Evolutionary conservation across 306 rosid genomes (phyloP).

Genomic region (Leucaena leucocephala): DNA sequence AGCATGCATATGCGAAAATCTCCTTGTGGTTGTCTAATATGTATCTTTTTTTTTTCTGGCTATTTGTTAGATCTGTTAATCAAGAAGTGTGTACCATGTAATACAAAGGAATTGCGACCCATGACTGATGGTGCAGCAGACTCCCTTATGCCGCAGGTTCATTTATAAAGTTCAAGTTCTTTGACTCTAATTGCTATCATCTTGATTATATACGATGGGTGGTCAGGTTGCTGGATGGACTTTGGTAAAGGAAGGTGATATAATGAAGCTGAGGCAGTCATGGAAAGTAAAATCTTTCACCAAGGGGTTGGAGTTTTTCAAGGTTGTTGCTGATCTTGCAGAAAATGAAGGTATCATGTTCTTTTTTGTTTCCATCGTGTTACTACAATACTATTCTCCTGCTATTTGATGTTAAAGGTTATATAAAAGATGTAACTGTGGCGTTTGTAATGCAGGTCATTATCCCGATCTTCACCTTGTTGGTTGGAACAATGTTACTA

Average conservation of each 20-base stretch:
- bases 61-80: constrained; percentile 55
- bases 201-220: constrained; percentile 3
- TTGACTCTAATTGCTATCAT: background rate
- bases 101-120: constrained; percentile 66
- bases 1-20: background rate
- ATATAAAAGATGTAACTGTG: background rate
- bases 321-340: constrained; percentile 74
- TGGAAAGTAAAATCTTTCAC: constrained; percentile 81
- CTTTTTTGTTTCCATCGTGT: background rate
- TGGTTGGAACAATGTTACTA: constrained; percentile 80
- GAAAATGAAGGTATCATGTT: constrained; percentile 67
- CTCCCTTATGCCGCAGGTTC: constrained; percentile 61
- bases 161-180: constrained; percentile 8
- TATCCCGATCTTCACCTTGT: constrained; percentile 98
- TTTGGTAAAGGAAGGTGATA: constrained; percentile 63
- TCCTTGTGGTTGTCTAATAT: background rate
- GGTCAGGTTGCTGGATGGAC: constrained; percentile 70
- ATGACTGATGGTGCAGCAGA: constrained; percentile 70
- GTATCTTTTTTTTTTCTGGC: background rate
- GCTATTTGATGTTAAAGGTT: constrained; percentile 7
- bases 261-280: constrained; percentile 60
- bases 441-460: constrained; percentile 59
- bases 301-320: constrained; percentile 80
- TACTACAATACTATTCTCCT: background rate
- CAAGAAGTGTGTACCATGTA: constrained; percentile 78